phyloP scores from a whole-genome alignment of 345 rosid species.

The Lumnitzera littorea region DNA sequence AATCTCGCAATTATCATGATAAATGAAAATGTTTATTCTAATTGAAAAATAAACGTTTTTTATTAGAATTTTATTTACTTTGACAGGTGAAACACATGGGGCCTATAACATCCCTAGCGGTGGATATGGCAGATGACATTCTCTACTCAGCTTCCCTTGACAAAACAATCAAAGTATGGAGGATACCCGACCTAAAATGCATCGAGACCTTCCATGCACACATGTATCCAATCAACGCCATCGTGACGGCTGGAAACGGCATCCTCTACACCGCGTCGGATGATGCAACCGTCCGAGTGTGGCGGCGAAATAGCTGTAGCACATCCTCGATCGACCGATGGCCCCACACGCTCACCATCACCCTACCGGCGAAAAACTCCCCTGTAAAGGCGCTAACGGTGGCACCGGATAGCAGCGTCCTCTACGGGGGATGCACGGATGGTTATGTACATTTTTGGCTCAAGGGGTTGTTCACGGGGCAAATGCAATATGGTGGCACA shows the following conservation, averaged over 20 bases:
- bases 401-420: conserved; percentile 18
- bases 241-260: conserved; percentile 25
- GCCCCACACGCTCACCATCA: conserved; percentile 30
- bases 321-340: conserved; percentile 9
- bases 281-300: conserved; percentile 40
- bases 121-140: conserved; percentile 34
- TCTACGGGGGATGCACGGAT: conserved; percentile 50
- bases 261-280: conserved; percentile 50
- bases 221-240: conserved; percentile 34
- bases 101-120: conserved; percentile 40
- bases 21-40: too few relatives aligned
- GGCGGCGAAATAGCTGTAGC: conserved; percentile 31
- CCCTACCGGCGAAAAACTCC: conserved; percentile 38
- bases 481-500: conserved; percentile 36
- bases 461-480: conserved; percentile 38
- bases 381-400: conserved; percentile 43
- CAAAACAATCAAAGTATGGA: conserved; percentile 51
- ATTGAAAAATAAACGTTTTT: not conserved
- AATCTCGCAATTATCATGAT: too few relatives aligned
- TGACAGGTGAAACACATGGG: conserved; percentile 35
- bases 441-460: conserved; percentile 47
- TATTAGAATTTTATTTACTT: not conserved
- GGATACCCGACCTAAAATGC: conserved; percentile 44
- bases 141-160: conserved; percentile 47
- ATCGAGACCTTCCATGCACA: conserved; percentile 50